Evolutionary conservation across 2,329 filamentous ascomycete genomes (phyloP).

Genomic region (Curvularia eragrostidis): DNA sequence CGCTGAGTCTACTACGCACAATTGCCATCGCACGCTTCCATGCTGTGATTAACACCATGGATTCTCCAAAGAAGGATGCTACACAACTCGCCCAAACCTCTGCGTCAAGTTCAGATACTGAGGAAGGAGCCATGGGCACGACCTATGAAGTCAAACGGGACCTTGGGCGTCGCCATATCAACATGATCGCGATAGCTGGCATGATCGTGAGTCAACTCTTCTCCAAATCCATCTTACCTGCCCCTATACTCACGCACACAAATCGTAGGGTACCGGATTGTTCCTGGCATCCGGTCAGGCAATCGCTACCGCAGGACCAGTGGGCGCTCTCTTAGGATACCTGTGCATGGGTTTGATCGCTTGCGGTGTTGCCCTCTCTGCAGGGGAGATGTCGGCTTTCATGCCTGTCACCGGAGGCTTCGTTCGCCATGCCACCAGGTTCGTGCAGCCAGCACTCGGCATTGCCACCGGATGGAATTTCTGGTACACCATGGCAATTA

Average conservation of each 20-base stretch:
- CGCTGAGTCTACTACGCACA: no score
- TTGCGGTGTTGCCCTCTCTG: constrained; percentile 58
- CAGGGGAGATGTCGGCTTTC: constrained; percentile 60
- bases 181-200: constrained; percentile 25
- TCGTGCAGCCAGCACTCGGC: constrained; percentile 58
- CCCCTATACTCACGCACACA: no score
- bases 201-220: constrained; percentile 6
- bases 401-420: constrained; percentile 61
- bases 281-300: constrained; percentile 50
- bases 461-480: constrained; percentile 29
- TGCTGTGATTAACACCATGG: no score
- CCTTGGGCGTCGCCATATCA: constrained; percentile 18
- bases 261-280: no score
- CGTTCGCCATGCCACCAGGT: constrained; percentile 58
- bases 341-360: constrained; percentile 59
- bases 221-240: not conserved
- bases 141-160: constrained; percentile 10
- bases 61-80: no score
- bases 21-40: no score
- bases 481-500: constrained; percentile 12
- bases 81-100: no score
- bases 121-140: no score
- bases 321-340: constrained; percentile 61
- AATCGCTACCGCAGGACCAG: constrained; percentile 60
- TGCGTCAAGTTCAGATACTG: no score